Conservation (phyloP, 305 asterid genomes). For the Lippia alba region DNA sequence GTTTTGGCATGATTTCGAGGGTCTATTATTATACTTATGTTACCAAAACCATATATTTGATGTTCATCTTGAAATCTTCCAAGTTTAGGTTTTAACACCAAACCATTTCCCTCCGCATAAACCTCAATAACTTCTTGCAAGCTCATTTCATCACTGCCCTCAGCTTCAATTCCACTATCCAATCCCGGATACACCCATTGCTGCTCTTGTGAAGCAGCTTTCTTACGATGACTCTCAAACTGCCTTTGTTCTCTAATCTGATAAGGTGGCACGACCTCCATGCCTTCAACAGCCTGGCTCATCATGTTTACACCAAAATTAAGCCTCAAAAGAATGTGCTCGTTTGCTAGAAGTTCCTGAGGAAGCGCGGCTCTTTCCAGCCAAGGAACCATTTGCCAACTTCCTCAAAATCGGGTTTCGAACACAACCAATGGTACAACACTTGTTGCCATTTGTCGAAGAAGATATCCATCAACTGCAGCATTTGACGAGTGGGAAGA, state of each 20-base stretch:
- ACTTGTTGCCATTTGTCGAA: conserved; percentile 77
- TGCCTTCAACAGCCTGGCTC: conserved; percentile 91
- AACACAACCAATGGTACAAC: conserved; percentile 55
- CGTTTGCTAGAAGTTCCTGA: conserved; percentile 79
- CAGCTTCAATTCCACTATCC: conserved; percentile 56
- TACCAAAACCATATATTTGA: conserved; percentile 91
- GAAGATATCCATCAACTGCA: conserved; percentile 41
- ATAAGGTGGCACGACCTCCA: conserved; percentile 87
- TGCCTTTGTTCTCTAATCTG: conserved; percentile 78
- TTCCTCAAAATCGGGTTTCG: conserved; percentile 54
- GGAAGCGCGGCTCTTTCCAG: conserved; percentile 58
- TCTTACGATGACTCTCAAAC: conserved; percentile 84
- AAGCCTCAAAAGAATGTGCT: conserved; percentile 55
- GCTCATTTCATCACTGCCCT: conserved; percentile 18
- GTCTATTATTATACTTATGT: conserved; percentile 73
- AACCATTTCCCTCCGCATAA: conserved; percentile 80
- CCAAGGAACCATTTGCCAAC: conserved; percentile 55
- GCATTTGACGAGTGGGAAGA: conserved; percentile 65
- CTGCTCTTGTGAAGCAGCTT: conserved; percentile 71
- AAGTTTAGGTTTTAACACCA: conserved; percentile 84
- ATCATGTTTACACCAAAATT: conserved; percentile 74
- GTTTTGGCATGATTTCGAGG: conserved; percentile 78
- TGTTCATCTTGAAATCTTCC: conserved; percentile 92
- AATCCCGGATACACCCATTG: conserved; percentile 47
- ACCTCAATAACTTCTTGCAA: conserved; percentile 82